Evolutionary conservation across 2,329 filamentous ascomycete species (phyloP).

Genomic region (Sporothrix phasma): DNA sequence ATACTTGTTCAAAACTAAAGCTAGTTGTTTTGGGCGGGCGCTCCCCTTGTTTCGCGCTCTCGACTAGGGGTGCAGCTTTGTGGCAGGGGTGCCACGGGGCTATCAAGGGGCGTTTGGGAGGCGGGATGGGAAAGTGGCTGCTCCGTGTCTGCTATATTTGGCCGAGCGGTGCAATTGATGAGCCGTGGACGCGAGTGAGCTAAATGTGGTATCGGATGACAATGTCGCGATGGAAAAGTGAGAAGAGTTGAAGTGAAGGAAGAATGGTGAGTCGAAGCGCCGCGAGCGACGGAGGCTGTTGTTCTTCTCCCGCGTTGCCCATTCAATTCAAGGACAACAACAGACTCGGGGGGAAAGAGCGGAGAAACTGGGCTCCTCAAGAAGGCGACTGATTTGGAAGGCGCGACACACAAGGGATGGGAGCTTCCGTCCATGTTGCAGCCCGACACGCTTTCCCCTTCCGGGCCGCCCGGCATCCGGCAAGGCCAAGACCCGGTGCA

Average conservation of each 20-base stretch:
- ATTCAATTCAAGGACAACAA: not conserved
- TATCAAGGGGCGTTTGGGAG: slow-evolving; percentile 6
- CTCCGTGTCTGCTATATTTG: not conserved
- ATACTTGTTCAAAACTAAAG: not conserved
- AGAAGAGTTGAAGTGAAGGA: not conserved
- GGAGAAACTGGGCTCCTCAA: too few species aligned
- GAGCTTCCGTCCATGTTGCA: not conserved
- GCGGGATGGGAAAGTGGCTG: not conserved
- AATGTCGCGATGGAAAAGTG: too few species aligned
- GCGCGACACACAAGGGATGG: not conserved
- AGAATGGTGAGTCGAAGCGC: not conserved
- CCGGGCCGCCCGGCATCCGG: not conserved
- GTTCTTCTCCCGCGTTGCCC: not conserved
- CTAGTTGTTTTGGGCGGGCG: not conserved
- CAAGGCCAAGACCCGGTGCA: not conserved
- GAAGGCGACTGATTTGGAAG: not conserved
- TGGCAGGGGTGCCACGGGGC: not conserved
- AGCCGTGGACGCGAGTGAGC: not conserved
- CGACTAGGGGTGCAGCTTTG: not conserved
- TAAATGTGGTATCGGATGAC: not conserved
- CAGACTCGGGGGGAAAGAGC: not conserved
- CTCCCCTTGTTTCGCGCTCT: slow-evolving; percentile 11
- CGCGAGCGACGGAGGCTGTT: not conserved
- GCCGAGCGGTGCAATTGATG: not conserved
- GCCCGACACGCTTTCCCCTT: not conserved